Percentiles rank a stretch among this genome's conserved stretches.
phyloP scores from a whole-genome alignment of 345 rosid species.

The Cochlearia excelsa region DNA sequence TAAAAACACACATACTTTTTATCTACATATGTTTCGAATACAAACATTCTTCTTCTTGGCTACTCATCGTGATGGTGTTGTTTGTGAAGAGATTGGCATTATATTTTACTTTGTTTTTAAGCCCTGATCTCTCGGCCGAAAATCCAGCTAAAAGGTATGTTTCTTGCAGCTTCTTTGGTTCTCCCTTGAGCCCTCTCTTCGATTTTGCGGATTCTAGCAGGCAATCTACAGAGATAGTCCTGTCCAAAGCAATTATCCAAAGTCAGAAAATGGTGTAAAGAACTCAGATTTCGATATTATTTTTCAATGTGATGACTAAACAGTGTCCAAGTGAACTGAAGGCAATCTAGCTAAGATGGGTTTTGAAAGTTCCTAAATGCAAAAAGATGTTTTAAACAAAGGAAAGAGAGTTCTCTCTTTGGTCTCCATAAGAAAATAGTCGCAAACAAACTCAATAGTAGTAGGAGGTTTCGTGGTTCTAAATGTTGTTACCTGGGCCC shows the following conservation, averaged over 20 bases:
- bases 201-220: constrained; percentile 43
- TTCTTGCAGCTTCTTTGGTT: constrained; percentile 38
- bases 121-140: constrained; percentile 40
- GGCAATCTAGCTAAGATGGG: not conserved
- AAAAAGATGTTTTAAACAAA: not conserved
- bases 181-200: constrained; percentile 51
- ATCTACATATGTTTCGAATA: constrained; percentile 20
- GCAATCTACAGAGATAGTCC: constrained; percentile 46
- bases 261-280: not conserved
- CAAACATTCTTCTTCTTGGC: constrained; percentile 7
- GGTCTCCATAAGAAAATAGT: constrained; percentile 1
- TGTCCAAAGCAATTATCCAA: constrained; percentile 12
- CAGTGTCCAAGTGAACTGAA: constrained; percentile 14
- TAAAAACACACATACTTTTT: constrained; percentile 20
- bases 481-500: constrained; percentile 41
- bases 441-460: not conserved
- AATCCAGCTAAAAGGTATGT: constrained; percentile 53
- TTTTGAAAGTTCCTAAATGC: constrained; percentile 1
- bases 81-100: constrained; percentile 15
- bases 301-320: not conserved
- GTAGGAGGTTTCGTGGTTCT: not conserved
- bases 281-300: not conserved
- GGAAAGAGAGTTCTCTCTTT: not conserved
- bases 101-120: constrained; percentile 9
- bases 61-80: constrained; percentile 1